phyloP scores from a whole-genome alignment of 306 rosid genomes.

The Dryas alaskensis region DNA sequence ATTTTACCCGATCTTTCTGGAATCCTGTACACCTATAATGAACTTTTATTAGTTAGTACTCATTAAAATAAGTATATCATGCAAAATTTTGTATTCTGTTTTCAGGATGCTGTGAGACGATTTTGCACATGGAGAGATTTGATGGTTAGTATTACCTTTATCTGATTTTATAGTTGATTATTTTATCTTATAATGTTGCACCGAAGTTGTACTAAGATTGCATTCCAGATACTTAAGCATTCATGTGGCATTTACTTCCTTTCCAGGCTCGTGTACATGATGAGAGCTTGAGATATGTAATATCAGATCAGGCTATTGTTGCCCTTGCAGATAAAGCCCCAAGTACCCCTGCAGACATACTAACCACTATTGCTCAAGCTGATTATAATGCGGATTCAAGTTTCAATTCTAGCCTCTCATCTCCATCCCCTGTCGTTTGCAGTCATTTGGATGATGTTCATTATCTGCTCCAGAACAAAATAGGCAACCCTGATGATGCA shows the following conservation, averaged over 20 bases:
- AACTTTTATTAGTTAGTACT: neutral
- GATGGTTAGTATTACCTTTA: slow-evolving; percentile 60
- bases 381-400: slow-evolving; percentile 55
- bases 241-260: slow-evolving; percentile 31
- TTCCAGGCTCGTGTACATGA: slow-evolving; percentile 95
- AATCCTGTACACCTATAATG: neutral
- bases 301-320: slow-evolving; percentile 79
- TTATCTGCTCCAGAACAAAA: slow-evolving; percentile 52
- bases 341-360: slow-evolving; percentile 39
- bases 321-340: slow-evolving; percentile 65
- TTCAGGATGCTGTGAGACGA: slow-evolving; percentile 64
- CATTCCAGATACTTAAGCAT: slow-evolving; percentile 23
- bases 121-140: slow-evolving; percentile 87
- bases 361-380: slow-evolving; percentile 48
- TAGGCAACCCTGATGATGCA: slow-evolving; percentile 44
- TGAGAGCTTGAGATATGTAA: slow-evolving; percentile 80
- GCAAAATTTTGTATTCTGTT: slow-evolving; percentile 27
- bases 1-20: neutral
- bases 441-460: slow-evolving; percentile 64
- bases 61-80: slow-evolving; percentile 1
- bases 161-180: neutral
- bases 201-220: neutral
- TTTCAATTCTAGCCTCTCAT: slow-evolving; percentile 39
- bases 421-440: slow-evolving; percentile 73
- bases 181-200: neutral